Evolutionary conservation across 192 early-diverging fungal species (phyloP).

Genomic region (Jimgerdemannia flammicorona): DNA sequence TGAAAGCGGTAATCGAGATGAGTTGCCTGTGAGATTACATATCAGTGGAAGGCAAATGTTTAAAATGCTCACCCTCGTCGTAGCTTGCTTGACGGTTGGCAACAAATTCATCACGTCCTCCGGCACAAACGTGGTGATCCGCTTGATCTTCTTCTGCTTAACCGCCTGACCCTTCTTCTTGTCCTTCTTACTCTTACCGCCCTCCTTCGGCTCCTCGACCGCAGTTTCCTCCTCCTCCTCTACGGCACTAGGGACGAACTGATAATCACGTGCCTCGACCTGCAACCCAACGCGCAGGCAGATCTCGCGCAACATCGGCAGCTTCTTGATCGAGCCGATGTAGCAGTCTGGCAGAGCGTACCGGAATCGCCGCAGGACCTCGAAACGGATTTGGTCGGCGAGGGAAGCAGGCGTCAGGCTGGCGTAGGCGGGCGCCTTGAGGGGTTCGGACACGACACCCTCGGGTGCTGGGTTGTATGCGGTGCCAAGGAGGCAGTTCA

Average conservation of each 20-base stretch:
- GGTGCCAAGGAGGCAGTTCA: slow-evolving; percentile 76
- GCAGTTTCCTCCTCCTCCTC: slow-evolving; percentile 23
- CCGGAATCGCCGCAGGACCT: slow-evolving; percentile 74
- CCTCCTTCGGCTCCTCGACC: slow-evolving; percentile 35
- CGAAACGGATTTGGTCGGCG: slow-evolving; percentile 49
- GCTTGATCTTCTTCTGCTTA: slow-evolving; percentile 42
- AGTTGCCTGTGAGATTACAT: not conserved
- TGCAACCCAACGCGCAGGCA: slow-evolving; percentile 86
- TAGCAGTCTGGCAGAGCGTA: slow-evolving; percentile 59
- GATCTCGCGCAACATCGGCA: slow-evolving; percentile 77
- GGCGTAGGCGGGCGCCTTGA: slow-evolving; percentile 34
- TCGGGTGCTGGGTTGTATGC: slow-evolving; percentile 53
- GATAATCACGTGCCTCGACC: slow-evolving; percentile 74
- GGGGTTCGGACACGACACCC: slow-evolving; percentile 16
- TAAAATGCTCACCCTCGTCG: slow-evolving; percentile 32
- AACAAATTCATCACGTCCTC: slow-evolving; percentile 69
- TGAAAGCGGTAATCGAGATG: slow-evolving; percentile 14
- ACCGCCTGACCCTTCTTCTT: slow-evolving; percentile 17
- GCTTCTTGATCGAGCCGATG: slow-evolving; percentile 43
- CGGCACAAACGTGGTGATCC: slow-evolving; percentile 51
- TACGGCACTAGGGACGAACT: slow-evolving; percentile 39
- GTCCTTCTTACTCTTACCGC: slow-evolving; percentile 23
- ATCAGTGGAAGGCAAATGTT: not conserved
- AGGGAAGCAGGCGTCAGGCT: slow-evolving; percentile 63
- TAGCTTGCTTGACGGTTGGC: slow-evolving; percentile 72